Evolutionary conservation across 257 asterid genomes (phyloP), one percentile per base, ranked within the genome.

Genomic region (Misopates orontium): DNA sequence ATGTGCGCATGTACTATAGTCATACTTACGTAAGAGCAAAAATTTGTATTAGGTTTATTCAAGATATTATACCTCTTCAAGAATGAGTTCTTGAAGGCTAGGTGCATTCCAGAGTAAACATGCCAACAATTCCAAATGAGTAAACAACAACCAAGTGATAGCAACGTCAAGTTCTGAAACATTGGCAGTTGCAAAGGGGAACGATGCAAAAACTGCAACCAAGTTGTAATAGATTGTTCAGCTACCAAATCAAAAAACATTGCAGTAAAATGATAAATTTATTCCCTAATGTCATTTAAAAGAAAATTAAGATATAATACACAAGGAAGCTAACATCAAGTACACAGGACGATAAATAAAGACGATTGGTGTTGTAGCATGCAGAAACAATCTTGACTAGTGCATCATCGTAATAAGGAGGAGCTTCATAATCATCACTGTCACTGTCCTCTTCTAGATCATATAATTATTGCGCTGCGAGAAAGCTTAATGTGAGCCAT

Each of bases 131-230:
- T 13, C 65, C 65, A 60, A 6, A 14, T 8, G 2, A n/a, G 10
- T 41, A 25, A 17, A 19, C 18, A 11, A 41, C 13, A 12, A 40
- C 52, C 65, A 60, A 60, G 65, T 13, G 10, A 5, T 21, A 60
- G 10, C 7, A 32, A n/a, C 19, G 16, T 60, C 65, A 60, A 10
- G 13, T 40, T 60, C 28, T 40, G 32, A 60, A 60, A 60, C 18
- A 20, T 14, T 19, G 65, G 52, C 12, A 60, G 16, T 41, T 41
- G 65, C 50, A 41, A 0, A 14, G 52, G 5, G 13, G 52, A 4
- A 14, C 8, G 13, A 10, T 19, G 31, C 51, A 60, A 23, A 60
- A 52, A 48, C 52, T 60, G 65, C 40, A 60, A 13, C 52, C 52
- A 60, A 10, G 21, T 19, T 13, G 4, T 7, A 13, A 36, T 0